Percentiles rank a stretch among this genome's conserved stretches.
Evolutionary conservation across 257 asterid species (phyloP).

Genomic region (Capsicum chinense): DNA sequence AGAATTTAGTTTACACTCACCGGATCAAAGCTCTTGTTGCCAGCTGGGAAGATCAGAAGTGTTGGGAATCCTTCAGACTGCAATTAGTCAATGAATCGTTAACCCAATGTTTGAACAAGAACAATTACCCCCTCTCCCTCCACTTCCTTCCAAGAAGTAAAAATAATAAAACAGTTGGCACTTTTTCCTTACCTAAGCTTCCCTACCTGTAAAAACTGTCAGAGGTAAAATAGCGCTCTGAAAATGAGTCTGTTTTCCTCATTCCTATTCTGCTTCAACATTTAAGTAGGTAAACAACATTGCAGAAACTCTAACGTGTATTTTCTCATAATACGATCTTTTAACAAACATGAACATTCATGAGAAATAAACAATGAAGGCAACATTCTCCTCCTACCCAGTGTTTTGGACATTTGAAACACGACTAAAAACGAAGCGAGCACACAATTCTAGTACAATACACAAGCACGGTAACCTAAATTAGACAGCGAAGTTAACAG

Average conservation of each 20-base stretch:
- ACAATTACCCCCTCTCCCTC: neutral
- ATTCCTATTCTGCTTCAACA: constrained; percentile 10
- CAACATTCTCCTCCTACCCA: neutral
- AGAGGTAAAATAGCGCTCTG: neutral
- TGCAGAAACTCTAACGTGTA: neutral
- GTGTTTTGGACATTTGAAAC: neutral
- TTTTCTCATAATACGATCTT: neutral
- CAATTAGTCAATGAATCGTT: constrained; percentile 24
- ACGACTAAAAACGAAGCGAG: neutral
- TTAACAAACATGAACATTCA: neutral
- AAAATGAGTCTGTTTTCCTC: constrained; percentile 15
- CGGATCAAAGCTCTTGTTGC: constrained; percentile 96
- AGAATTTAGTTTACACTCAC: constrained; percentile 47
- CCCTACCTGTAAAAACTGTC: neutral
- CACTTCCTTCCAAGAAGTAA: neutral
- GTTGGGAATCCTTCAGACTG: constrained; percentile 98
- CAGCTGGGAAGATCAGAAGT: constrained; percentile 93
- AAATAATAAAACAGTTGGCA: neutral
- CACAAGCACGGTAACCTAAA: neutral
- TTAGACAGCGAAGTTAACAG: neutral
- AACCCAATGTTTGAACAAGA: constrained; percentile 13
- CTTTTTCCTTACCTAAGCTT: neutral
- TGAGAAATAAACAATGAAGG: neutral
- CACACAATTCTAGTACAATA: neutral
- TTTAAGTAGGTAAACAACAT: neutral